phyloP scores from a whole-genome alignment of 768 basidiomycete species.

The Ramaria rubella region DNA sequence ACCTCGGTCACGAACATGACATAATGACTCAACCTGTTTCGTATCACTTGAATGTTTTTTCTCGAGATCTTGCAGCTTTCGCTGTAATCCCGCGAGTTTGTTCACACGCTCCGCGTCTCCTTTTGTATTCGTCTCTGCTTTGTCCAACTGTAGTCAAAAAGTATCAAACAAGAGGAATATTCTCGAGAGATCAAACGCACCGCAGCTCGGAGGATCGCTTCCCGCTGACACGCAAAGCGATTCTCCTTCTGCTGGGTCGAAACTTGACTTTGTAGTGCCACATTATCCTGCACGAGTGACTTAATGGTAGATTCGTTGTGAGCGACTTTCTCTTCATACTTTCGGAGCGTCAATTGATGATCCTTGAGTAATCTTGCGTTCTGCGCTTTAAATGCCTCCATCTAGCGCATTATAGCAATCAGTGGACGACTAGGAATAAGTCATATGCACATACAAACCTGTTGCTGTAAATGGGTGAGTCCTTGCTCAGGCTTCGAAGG shows the following conservation, averaged over 20 bases:
- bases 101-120: constrained; percentile 29
- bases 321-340: constrained; percentile 8
- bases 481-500: background rate
- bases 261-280: constrained; percentile 5
- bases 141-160: background rate
- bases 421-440: background rate
- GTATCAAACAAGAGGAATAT: no score
- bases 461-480: background rate
- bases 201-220: background rate
- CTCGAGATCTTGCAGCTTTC: constrained; percentile 60
- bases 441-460: background rate
- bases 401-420: background rate
- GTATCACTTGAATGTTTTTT: constrained; percentile 57
- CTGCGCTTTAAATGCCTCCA: constrained; percentile 9
- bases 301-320: constrained; percentile 5
- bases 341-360: background rate
- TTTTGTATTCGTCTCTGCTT: constrained; percentile 11
- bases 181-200: background rate
- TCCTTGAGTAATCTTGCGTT: background rate
- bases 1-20: background rate
- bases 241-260: constrained; percentile 1
- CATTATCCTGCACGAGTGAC: constrained; percentile 1
- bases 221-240: background rate
- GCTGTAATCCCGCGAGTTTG: constrained; percentile 48
- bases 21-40: constrained; percentile 42